Conservation (phyloP, 192 early-diverging fungal genomes). For the Coemansia sp. region DNA sequence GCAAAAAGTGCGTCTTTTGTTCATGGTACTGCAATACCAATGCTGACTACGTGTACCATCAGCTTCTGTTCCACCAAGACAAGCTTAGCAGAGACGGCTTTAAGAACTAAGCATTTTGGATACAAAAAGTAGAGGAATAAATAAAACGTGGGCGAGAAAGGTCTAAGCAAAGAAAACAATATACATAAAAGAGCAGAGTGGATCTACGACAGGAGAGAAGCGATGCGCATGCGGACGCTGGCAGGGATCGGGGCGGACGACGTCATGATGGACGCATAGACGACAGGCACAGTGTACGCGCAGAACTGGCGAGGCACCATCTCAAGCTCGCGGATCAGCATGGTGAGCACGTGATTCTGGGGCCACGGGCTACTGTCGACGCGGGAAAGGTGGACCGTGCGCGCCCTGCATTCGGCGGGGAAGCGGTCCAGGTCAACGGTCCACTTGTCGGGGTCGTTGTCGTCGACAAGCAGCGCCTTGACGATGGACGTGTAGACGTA, state of each 20-base stretch:
- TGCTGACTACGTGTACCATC: too few relatives aligned
- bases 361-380: slow-evolving; percentile 31
- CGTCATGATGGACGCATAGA: slow-evolving; percentile 27
- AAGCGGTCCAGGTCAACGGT: neutral
- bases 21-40: too few relatives aligned
- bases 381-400: neutral
- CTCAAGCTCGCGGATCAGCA: slow-evolving; percentile 39
- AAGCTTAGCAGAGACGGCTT: too few relatives aligned
- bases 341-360: slow-evolving; percentile 24
- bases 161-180: neutral
- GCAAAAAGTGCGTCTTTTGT: too few relatives aligned
- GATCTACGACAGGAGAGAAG: slow-evolving; percentile 25
- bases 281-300: slow-evolving; percentile 39
- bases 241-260: slow-evolving; percentile 12
- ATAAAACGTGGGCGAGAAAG: neutral
- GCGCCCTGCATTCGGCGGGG: neutral
- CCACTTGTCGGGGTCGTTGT: neutral
- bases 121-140: too few relatives aligned
- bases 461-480: slow-evolving; percentile 29
- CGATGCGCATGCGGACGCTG: slow-evolving; percentile 42
- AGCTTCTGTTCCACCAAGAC: too few relatives aligned
- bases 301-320: slow-evolving; percentile 40
- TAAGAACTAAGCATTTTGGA: too few relatives aligned
- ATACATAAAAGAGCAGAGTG: neutral
- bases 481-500: slow-evolving; percentile 39